A percentile compares a stretch with the other conserved stretches of the same genome.
Conservation (phyloP, 768 basidiomycete genomes). For the Phylloporus scabripes region DNA sequence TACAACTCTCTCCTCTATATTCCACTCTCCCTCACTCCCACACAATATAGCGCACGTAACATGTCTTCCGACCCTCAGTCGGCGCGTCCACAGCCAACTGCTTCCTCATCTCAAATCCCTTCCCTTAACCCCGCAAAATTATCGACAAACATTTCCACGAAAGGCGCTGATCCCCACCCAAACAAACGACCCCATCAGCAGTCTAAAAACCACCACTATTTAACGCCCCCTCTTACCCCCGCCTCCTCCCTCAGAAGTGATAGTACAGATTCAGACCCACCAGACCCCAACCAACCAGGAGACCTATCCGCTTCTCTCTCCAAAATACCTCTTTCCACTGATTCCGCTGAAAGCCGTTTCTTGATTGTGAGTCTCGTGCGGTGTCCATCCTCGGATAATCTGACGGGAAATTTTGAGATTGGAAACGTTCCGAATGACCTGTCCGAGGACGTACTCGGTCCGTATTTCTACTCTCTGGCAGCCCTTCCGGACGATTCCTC, state of each 20-base stretch:
- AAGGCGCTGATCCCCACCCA: constrained; percentile 16
- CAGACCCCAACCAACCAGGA: constrained; percentile 22
- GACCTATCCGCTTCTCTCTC: constrained; percentile 19
- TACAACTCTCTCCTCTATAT: not conserved
- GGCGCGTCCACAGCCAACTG: constrained; percentile 22
- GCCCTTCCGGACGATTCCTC: constrained; percentile 11
- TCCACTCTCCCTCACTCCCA: constrained; percentile 11
- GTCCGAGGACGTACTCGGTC: constrained; percentile 26
- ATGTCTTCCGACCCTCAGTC: constrained; percentile 24
- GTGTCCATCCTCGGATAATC: not conserved
- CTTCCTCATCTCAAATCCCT: constrained; percentile 15
- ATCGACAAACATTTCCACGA: constrained; percentile 8
- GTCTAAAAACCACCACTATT: constrained; percentile 33
- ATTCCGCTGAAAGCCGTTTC: constrained; percentile 27
- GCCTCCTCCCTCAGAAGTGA: constrained; percentile 49
- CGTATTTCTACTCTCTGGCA: constrained; percentile 28
- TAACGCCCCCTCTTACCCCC: constrained; percentile 69
- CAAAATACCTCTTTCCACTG: constrained; percentile 5
- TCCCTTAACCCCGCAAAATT: constrained; percentile 12
- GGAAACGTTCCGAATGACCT: constrained; percentile 34
- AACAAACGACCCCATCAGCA: constrained; percentile 18
- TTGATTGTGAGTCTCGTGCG: constrained; percentile 22
- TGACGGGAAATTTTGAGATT: constrained; percentile 31
- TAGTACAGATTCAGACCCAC: constrained; percentile 29
- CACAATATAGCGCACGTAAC: constrained; percentile 23